Conservation (phyloP, 2,329 filamentous ascomycete species). For the Amauroascus verrucosus region DNA sequence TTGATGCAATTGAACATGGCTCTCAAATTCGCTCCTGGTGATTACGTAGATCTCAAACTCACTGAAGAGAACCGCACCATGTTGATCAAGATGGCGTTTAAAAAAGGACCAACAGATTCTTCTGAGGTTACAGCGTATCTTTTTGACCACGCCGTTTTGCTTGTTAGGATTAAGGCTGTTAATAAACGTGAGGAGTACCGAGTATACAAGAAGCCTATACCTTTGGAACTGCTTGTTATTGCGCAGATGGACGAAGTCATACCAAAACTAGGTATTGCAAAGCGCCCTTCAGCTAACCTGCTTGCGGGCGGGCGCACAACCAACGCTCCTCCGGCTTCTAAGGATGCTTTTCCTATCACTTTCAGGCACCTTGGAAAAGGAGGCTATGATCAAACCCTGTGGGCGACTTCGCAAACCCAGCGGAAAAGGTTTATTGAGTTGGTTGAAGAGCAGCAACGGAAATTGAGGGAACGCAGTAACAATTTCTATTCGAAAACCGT, state of each 20-base stretch:
- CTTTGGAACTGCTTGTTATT: slow-evolving; percentile 83
- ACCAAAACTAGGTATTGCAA: slow-evolving; percentile 65
- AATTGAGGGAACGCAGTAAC: slow-evolving; percentile 61
- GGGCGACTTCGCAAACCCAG: slow-evolving; percentile 71
- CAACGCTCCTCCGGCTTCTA: slow-evolving; percentile 40
- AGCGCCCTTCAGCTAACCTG: slow-evolving; percentile 79
- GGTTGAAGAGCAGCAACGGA: slow-evolving; percentile 82
- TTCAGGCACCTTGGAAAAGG: slow-evolving; percentile 94
- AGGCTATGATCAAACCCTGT: slow-evolving; percentile 85
- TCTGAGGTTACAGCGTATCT: slow-evolving; percentile 89
- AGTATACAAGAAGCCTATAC: slow-evolving; percentile 91
- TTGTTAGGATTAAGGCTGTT: slow-evolving; percentile 81
- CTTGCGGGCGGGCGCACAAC: slow-evolving; percentile 51
- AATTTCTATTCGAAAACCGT: slow-evolving; percentile 60
- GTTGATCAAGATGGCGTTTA: slow-evolving; percentile 87
- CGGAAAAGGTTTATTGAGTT: slow-evolving; percentile 95
- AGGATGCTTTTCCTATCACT: slow-evolving; percentile 85
- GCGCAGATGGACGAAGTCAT: slow-evolving; percentile 96
- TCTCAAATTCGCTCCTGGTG: slow-evolving; percentile 78
- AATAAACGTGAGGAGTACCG: slow-evolving; percentile 93
- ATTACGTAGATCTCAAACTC: slow-evolving; percentile 85
- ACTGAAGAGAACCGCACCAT: slow-evolving; percentile 89
- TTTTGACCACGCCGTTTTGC: slow-evolving; percentile 87
- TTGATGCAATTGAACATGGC: slow-evolving; percentile 83
- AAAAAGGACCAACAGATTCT: slow-evolving; percentile 80